Conservation (phyloP, 108 stramenopile genomes). For the Discostella stelligeroides region DNA sequence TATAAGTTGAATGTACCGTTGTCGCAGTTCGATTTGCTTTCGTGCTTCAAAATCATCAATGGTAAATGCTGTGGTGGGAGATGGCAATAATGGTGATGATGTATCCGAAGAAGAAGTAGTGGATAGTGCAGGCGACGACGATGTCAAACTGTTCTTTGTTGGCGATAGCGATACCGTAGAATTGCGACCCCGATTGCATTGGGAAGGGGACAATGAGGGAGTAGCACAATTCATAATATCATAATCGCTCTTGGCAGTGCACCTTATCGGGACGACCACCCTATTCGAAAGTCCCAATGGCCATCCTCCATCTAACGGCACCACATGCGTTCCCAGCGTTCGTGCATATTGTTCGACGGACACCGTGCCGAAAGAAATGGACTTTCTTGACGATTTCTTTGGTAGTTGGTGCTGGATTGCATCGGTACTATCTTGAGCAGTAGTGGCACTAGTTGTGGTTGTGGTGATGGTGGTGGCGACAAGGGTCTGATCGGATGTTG, state of each 20-base stretch:
- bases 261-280: conserved; percentile 10
- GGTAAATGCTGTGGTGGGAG: conserved; percentile 23
- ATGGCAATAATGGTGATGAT: conserved; percentile 2
- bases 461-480: neutral
- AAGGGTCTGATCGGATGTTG: neutral
- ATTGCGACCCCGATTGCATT: no score
- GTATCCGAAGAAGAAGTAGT: conserved; percentile 3
- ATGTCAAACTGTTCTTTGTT: neutral
- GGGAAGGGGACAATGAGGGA: no score
- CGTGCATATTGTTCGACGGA: conserved; percentile 49
- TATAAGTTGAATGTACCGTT: conserved; percentile 57
- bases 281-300: conserved; percentile 67
- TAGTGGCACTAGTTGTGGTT: neutral
- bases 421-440: neutral
- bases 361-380: conserved; percentile 52
- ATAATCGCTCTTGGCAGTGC: neutral
- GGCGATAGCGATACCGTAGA: no score
- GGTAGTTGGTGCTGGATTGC: neutral
- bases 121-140: conserved; percentile 1
- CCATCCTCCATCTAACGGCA: conserved; percentile 84
- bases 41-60: conserved; percentile 69
- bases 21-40: conserved; percentile 62
- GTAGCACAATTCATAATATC: no score
- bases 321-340: conserved; percentile 59
- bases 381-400: conserved; percentile 29